A percentile compares a stretch with the other conserved stretches of the same genome.
Conservation (phyloP, 305 asterid species). For the Fraxinus albicans region DNA sequence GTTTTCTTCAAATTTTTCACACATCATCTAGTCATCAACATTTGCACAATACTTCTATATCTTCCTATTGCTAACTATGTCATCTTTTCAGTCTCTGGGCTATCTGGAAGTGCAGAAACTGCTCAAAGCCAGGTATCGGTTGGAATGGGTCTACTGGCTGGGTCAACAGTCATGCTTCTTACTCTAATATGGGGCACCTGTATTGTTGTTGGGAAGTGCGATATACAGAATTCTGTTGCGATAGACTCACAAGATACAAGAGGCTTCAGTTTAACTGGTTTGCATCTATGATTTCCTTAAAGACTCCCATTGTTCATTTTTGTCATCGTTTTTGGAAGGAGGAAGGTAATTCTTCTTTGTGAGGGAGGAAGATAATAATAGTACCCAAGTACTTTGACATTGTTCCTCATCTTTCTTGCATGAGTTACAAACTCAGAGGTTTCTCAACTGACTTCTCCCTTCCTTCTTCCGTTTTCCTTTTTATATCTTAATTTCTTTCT, state of each 20-base stretch:
- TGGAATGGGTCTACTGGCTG: conserved; percentile 94
- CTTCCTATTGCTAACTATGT: conserved; percentile 11
- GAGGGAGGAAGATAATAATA: too few relatives aligned
- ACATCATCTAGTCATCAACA: not conserved
- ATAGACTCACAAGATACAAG: conserved; percentile 59
- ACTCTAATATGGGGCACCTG: conserved; percentile 90
- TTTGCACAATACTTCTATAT: not conserved
- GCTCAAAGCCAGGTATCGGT: conserved; percentile 96
- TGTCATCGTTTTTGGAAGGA: too few relatives aligned
- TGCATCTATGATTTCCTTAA: conserved; percentile 15
- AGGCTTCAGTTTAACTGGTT: conserved; percentile 71
- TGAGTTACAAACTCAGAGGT: too few relatives aligned
- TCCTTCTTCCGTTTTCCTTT: too few relatives aligned
- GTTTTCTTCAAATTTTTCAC: not conserved
- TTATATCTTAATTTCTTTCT: too few relatives aligned
- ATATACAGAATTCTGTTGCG: conserved; percentile 52
- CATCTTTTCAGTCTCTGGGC: conserved; percentile 67
- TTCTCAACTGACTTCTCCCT: too few relatives aligned
- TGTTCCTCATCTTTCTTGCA: too few relatives aligned
- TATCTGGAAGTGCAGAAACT: conserved; percentile 69
- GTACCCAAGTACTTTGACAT: too few relatives aligned
- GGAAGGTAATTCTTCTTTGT: too few relatives aligned
- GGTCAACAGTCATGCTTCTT: conserved; percentile 92
- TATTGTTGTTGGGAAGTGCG: conserved; percentile 79
- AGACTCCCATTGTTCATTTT: not conserved